Percentiles rank a stretch among this genome's conserved stretches.
Conservation (phyloP, 2,329 filamentous ascomycete genomes). For the Penicillium italicum region DNA sequence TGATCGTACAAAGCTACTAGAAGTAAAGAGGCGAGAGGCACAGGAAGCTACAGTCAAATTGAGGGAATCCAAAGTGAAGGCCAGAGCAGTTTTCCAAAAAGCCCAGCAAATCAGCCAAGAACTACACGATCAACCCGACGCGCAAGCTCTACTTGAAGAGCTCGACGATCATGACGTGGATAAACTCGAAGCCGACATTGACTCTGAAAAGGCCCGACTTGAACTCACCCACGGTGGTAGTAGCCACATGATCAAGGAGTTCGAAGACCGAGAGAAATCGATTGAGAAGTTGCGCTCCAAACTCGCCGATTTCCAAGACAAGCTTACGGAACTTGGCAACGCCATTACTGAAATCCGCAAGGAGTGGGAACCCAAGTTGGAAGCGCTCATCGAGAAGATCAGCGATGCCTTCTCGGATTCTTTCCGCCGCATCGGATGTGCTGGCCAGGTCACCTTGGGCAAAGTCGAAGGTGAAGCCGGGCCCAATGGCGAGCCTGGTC, state of each 20-base stretch:
- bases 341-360: slow-evolving; percentile 64
- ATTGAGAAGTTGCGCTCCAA: slow-evolving; percentile 65
- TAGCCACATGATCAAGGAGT: slow-evolving; percentile 71
- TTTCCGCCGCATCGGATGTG: slow-evolving; percentile 90
- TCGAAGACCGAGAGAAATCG: slow-evolving; percentile 65
- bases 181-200: slow-evolving; percentile 68
- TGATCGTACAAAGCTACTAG: slow-evolving; percentile 52
- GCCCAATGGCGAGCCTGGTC: slow-evolving; percentile 28
- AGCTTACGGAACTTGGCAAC: slow-evolving; percentile 54
- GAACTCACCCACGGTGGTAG: slow-evolving; percentile 77
- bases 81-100: slow-evolving; percentile 18
- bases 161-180: slow-evolving; percentile 56
- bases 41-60: slow-evolving; percentile 36
- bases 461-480: slow-evolving; percentile 55
- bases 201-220: slow-evolving; percentile 69
- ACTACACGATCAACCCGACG: slow-evolving; percentile 21
- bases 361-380: slow-evolving; percentile 80
- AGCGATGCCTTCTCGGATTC: slow-evolving; percentile 90
- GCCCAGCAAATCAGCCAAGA: slow-evolving; percentile 15
- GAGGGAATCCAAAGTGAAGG: slow-evolving; percentile 25
- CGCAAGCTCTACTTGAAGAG: slow-evolving; percentile 40
- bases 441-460: slow-evolving; percentile 81
- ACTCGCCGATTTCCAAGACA: slow-evolving; percentile 52
- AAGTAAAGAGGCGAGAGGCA: slow-evolving; percentile 42
- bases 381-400: slow-evolving; percentile 73